These are phyloP conservation scores for Phytophthora pini DNA, from an alignment of 352 stramenopile genomes.

Conservation along the genomic window DNA sequence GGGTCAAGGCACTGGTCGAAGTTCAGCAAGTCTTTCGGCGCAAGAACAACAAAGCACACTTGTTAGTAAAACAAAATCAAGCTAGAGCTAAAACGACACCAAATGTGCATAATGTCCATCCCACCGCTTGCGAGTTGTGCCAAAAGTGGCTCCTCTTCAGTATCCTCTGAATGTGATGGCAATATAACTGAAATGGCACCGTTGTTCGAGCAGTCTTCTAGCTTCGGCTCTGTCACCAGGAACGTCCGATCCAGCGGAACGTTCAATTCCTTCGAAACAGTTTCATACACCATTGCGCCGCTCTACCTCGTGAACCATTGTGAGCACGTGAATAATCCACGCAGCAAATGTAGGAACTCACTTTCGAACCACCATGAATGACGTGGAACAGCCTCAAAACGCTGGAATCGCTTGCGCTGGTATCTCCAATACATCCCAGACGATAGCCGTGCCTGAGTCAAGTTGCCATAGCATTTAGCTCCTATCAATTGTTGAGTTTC, in stretches of 20 bases:
- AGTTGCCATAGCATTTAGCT: not conserved
- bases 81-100: not conserved
- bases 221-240: constrained; percentile 30
- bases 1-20: constrained; percentile 47
- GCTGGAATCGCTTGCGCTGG: not conserved
- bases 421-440: constrained; percentile 40
- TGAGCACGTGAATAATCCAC: not conserved
- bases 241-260: constrained; percentile 38
- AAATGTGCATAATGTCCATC: not conserved
- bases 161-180: not conserved
- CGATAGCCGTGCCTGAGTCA: constrained; percentile 45
- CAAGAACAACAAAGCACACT: not conserved
- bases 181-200: constrained; percentile 19
- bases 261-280: constrained; percentile 20
- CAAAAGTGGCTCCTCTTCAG: constrained; percentile 13
- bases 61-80: not conserved
- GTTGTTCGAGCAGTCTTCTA: not conserved
- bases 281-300: constrained; percentile 19
- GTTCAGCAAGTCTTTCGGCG: constrained; percentile 41
- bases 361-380: constrained; percentile 3
- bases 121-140: constrained; percentile 29
- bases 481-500: not conserved
- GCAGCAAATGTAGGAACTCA: not conserved
- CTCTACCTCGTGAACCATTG: constrained; percentile 3
- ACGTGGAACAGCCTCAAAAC: constrained; percentile 33